phyloP scores from a whole-genome alignment of 2,329 filamentous ascomycete genomes.

The Pestalotiopsis sp. region DNA sequence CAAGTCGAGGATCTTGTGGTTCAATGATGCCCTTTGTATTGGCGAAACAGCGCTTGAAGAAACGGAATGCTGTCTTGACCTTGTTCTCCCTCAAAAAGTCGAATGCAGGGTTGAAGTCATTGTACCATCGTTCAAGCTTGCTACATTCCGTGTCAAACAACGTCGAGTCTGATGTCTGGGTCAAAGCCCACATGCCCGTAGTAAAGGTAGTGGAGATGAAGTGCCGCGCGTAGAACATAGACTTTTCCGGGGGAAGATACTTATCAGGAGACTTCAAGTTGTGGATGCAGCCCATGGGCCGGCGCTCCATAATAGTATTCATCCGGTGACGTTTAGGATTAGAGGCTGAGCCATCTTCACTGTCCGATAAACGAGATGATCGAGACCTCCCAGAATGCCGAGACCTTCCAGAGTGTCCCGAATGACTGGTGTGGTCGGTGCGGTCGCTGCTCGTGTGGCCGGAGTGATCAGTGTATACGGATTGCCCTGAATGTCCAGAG shows the following conservation, averaged over 20 bases:
- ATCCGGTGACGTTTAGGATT: neutral
- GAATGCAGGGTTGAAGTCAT: slow-evolving; percentile 15
- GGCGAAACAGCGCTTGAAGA: slow-evolving; percentile 13
- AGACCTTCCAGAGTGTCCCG: neutral
- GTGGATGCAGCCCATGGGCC: neutral
- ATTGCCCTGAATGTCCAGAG: neutral
- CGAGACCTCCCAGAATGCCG: neutral
- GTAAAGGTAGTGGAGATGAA: slow-evolving; percentile 15
- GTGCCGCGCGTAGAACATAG: slow-evolving; percentile 16
- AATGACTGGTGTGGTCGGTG: neutral
- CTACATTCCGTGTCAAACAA: slow-evolving; percentile 9
- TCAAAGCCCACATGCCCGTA: slow-evolving; percentile 11
- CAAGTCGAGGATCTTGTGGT: slow-evolving; percentile 11
- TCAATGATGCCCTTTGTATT: slow-evolving; percentile 9
- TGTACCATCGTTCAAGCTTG: slow-evolving; percentile 16
- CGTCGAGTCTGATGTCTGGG: neutral
- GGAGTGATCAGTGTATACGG: neutral
- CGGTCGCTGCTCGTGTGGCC: too few species aligned
- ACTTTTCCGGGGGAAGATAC: slow-evolving; percentile 8
- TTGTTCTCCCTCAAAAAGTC: neutral
- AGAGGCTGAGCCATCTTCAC: neutral
- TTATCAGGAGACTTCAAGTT: neutral
- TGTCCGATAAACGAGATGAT: neutral
- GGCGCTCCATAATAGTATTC: neutral
- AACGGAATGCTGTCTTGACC: slow-evolving; percentile 9